Conservation (phyloP, 176 grass and related monocot species). For the Avena sativa region DNA sequence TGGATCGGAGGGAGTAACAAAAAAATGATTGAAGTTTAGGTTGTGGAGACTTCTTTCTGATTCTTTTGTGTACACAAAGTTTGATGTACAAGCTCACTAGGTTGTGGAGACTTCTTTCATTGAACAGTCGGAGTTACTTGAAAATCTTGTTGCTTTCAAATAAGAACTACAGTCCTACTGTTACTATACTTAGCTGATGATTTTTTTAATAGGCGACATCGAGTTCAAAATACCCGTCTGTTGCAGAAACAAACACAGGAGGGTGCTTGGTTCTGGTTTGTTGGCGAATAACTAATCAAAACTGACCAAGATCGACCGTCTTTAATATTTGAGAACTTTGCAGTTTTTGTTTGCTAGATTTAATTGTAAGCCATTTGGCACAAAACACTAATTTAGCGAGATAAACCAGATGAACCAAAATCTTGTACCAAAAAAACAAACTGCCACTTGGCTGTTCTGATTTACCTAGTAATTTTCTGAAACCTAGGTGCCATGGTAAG, state of each 20-base stretch:
- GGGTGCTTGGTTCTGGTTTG: not conserved
- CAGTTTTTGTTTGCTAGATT: not conserved
- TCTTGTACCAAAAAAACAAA: not conserved
- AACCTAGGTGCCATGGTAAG: not conserved
- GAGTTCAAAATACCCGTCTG: not conserved
- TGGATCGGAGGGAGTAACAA: no score
- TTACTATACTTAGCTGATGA: not conserved
- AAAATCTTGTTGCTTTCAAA: conserved; percentile 24
- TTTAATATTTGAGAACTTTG: not conserved
- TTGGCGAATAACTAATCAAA: not conserved
- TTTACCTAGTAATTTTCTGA: not conserved
- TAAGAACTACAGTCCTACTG: not conserved
- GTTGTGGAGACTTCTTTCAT: not conserved
- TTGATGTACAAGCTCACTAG: not conserved
- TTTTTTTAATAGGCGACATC: not conserved
- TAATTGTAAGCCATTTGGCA: not conserved
- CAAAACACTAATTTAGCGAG: not conserved
- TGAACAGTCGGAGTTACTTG: not conserved
- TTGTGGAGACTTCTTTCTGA: not conserved
- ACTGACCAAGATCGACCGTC: not conserved
- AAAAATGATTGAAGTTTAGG: conserved; percentile 10
- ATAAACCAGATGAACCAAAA: not conserved
- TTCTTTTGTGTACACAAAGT: not conserved
- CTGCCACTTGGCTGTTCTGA: not conserved
- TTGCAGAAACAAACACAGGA: not conserved